phyloP scores from a whole-genome alignment of 306 rosid species.

The Vicia faba region DNA sequence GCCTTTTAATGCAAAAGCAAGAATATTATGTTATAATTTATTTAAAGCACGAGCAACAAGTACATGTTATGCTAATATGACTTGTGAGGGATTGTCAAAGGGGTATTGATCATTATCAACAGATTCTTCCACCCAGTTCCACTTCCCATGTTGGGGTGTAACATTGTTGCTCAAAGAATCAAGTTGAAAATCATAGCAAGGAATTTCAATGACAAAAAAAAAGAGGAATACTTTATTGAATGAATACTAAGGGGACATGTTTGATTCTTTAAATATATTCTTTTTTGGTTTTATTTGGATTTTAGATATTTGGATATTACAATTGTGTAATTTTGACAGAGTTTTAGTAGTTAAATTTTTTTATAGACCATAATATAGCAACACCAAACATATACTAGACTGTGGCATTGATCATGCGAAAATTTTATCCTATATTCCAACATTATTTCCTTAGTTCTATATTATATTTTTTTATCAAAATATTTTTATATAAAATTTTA shows the following conservation, averaged over 20 bases:
- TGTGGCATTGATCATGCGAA: too few relatives aligned
- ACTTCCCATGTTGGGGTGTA: constrained; percentile 5
- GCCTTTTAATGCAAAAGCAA: constrained; percentile 20
- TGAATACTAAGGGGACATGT: background rate
- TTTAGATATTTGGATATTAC: background rate
- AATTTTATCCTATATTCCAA: too few relatives aligned
- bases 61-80: constrained; percentile 15
- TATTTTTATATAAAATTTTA: too few relatives aligned
- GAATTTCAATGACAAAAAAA: background rate
- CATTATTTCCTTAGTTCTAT: too few relatives aligned
- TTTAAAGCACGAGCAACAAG: constrained; percentile 27
- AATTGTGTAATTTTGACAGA: background rate
- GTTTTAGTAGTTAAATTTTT: background rate
- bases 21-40: constrained; percentile 25
- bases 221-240: constrained; percentile 6
- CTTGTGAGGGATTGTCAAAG: constrained; percentile 26
- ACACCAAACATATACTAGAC: too few relatives aligned
- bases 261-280: constrained; percentile 11
- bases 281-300: background rate
- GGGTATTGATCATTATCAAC: constrained; percentile 1
- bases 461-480: too few relatives aligned
- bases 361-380: background rate
- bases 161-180: constrained; percentile 15
- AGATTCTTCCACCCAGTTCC: constrained; percentile 9
- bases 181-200: constrained; percentile 5